Evolutionary conservation across 768 basidiomycete species (phyloP), one percentile per base, ranked within the genome.

Genomic region (Tulasnella sp.): DNA sequence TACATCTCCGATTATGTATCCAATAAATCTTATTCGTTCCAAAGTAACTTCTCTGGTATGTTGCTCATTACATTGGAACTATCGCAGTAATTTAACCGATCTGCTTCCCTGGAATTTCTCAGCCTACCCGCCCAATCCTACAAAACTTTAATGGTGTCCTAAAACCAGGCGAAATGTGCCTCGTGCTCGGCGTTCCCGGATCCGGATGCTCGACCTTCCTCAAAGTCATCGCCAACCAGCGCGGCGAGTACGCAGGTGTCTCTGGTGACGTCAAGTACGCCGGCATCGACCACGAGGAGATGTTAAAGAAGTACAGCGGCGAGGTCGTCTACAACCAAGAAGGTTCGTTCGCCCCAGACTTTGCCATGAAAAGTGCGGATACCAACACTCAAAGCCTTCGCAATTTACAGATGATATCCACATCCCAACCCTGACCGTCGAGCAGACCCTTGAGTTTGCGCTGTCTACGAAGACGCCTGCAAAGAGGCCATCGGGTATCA

Each of bases 111-210:
- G 27, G 21, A 29, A 58, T 54, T 41, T 62, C 67, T 30, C 59
- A 66, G 1, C 70, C 72, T 3, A 78, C 78, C 0, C 71, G 76
- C 24, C 78, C 80, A 0, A 83, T 85, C 53, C 70, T 84, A 19
- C 78, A 84, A 66, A 79, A 79, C 81, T 82, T 59, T 41, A 73
- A 63, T 31, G 24, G 29, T 4, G 61, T 59, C 3, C 44, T 59
- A 12, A 50, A 56, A 3, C 78, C 83, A 0, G 84, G 84, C 15
- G 84, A 88, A 70, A 87, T 89, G 89, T 84, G 87, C 66, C 77
- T 76, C 53, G 73, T 74, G 2, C 71, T 71, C 15, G 69, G 74
- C 43, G 71, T 73, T 54, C 74, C 75, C 3, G 74, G 75, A 66
- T 66, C 64, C 3, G 76, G 76, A 17, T 77, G 76, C 60, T 71